Conservation (phyloP, 2,329 filamentous ascomycete genomes). For the Sporothrix pallida region DNA sequence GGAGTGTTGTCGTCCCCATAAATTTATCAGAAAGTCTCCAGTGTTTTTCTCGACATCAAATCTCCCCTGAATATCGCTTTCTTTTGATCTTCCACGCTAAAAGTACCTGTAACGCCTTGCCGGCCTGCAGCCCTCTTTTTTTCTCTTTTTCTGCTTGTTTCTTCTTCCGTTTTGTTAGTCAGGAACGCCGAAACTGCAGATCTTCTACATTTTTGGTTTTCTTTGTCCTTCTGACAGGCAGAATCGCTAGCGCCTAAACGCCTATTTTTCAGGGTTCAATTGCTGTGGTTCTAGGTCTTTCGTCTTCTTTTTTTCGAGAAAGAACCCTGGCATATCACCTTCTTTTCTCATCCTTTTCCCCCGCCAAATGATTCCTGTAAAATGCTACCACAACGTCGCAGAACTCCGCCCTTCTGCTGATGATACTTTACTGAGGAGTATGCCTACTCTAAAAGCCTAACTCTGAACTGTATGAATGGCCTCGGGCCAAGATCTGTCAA, state of each 20-base stretch:
- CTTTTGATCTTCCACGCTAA: not conserved
- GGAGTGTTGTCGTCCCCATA: not conserved
- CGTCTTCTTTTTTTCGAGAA: not conserved
- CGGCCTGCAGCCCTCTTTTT: not conserved
- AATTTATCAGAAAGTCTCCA: too few relatives aligned
- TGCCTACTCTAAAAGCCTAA: too few relatives aligned
- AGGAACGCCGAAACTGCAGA: slow-evolving; percentile 1
- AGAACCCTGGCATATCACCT: not conserved
- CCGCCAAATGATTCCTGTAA: not conserved
- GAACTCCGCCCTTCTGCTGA: not conserved
- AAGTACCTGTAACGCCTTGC: not conserved
- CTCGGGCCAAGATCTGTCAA: not conserved
- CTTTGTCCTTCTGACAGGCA: not conserved
- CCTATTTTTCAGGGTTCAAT: not conserved
- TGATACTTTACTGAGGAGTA: too few relatives aligned
- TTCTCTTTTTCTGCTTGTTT: too few relatives aligned
- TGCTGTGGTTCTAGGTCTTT: not conserved
- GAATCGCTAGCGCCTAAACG: not conserved
- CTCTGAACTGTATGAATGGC: too few relatives aligned
- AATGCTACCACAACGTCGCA: not conserved
- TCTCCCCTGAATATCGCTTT: slow-evolving; percentile 16
- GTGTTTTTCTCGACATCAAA: too few relatives aligned
- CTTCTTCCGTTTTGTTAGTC: not conserved
- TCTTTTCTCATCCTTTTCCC: not conserved
- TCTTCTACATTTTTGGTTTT: not conserved